These are phyloP conservation scores for Strigomonas galati DNA, from an alignment of 208 protist species.

Conservation along the genomic window DNA sequence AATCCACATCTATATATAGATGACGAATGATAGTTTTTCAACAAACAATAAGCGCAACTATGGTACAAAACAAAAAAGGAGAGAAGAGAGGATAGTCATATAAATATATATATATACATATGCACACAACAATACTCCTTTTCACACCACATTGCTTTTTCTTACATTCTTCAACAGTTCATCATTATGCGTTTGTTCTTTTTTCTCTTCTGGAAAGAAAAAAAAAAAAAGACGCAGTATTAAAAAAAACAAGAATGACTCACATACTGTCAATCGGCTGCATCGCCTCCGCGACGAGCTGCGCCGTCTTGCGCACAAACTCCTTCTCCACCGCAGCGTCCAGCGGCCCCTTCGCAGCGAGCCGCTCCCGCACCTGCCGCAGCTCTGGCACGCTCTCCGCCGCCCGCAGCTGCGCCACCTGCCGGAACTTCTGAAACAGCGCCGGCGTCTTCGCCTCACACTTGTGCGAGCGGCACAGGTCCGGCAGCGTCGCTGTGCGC, in stretches of 20 bases:
- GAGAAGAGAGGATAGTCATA: background rate
- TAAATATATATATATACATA: background rate
- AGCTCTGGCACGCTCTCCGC: slow-evolving; percentile 55
- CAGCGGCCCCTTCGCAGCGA: slow-evolving; percentile 20
- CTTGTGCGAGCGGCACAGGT: slow-evolving; percentile 49
- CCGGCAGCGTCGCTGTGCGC: slow-evolving; percentile 22
- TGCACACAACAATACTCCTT: background rate
- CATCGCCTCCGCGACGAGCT: slow-evolving; percentile 36
- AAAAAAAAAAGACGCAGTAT: background rate
- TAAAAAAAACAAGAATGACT: background rate
- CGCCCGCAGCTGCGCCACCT: slow-evolving; percentile 56
- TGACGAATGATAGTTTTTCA: background rate
- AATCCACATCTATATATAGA: slow-evolving; percentile 32
- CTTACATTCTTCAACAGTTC: background rate
- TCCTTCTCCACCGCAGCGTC: slow-evolving; percentile 36
- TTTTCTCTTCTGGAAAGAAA: slow-evolving; percentile 10
- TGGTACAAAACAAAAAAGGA: background rate
- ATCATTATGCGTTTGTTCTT: background rate
- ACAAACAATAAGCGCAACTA: background rate
- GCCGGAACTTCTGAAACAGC: slow-evolving; percentile 50
- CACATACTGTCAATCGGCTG: slow-evolving; percentile 17
- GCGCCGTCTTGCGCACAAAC: slow-evolving; percentile 37
- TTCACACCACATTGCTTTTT: background rate
- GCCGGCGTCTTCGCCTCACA: slow-evolving; percentile 40
- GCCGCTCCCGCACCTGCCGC: slow-evolving; percentile 20